These are phyloP conservation scores for Coemansia sp. DNA, from an alignment of 192 early-diverging fungal species.

Conservation along the genomic window DNA sequence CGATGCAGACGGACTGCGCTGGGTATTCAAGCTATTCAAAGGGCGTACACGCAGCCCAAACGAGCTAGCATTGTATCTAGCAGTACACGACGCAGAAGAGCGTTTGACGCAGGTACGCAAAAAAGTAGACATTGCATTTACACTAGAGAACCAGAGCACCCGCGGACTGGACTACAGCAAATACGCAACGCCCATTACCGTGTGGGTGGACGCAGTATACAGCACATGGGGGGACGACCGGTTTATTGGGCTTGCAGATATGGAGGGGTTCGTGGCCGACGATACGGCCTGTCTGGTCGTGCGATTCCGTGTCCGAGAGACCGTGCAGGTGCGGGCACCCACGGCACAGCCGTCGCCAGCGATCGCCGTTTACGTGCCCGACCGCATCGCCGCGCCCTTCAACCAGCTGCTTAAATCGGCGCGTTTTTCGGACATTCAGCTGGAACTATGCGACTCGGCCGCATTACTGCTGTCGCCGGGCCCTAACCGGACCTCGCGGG, in stretches of 20 bases:
- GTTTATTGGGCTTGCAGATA: conserved; percentile 38
- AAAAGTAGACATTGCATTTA: conserved; percentile 46
- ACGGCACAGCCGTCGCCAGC: conserved; percentile 39
- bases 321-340: conserved; percentile 20
- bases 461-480: conserved; percentile 42
- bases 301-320: conserved; percentile 47
- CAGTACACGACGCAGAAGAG: conserved; percentile 38
- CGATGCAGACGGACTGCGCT: conserved; percentile 47
- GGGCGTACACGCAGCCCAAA: conserved; percentile 44
- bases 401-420: conserved; percentile 48
- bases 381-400: conserved; percentile 47
- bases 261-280: conserved; percentile 35
- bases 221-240: conserved; percentile 50
- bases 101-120: conserved; percentile 23
- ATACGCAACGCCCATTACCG: conserved; percentile 47
- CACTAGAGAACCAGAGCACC: conserved; percentile 37
- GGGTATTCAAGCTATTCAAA: conserved; percentile 54
- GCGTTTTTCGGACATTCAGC: conserved; percentile 51
- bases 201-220: conserved; percentile 49
- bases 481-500: not conserved
- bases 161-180: conserved; percentile 48
- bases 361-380: conserved; percentile 45
- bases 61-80: conserved; percentile 40
- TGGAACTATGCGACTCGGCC: conserved; percentile 44
- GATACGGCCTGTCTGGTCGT: conserved; percentile 47